These are phyloP conservation scores for Epichloe glyceriae DNA, from an alignment of 2,329 filamentous ascomycete genomes.

Conservation along the genomic window DNA sequence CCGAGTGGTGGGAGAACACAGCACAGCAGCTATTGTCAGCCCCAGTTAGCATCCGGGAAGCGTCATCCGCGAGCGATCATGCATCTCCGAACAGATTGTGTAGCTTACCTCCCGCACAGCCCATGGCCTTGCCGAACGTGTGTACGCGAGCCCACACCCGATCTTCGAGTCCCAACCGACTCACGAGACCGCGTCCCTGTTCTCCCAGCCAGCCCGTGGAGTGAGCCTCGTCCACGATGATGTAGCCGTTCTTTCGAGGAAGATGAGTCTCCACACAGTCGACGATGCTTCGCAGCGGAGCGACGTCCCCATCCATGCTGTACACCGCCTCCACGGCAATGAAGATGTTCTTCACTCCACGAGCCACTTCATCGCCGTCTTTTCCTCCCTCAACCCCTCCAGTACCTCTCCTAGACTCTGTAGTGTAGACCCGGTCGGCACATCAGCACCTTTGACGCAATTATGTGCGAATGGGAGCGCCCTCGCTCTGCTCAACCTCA, in stretches of 20 bases:
- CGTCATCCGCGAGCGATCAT: neutral
- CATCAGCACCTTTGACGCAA: constrained; percentile 18
- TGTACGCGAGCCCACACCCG: constrained; percentile 45
- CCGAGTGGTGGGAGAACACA: constrained; percentile 46
- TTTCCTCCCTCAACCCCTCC: constrained; percentile 19
- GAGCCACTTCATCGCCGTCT: constrained; percentile 17
- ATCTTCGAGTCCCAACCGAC: constrained; percentile 39
- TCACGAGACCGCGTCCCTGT: constrained; percentile 45
- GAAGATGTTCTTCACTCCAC: constrained; percentile 42
- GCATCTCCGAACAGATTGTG: no score
- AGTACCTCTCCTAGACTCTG: constrained; percentile 17
- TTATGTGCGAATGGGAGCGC: constrained; percentile 46
- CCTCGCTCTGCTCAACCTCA: constrained; percentile 48
- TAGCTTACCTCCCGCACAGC: constrained; percentile 52
- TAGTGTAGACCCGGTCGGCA: neutral
- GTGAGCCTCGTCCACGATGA: constrained; percentile 59
- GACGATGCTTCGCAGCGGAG: constrained; percentile 48
- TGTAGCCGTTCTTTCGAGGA: constrained; percentile 42
- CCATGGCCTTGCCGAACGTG: constrained; percentile 56
- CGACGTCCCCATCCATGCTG: constrained; percentile 73
- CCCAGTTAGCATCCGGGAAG: neutral
- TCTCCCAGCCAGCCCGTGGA: constrained; percentile 47
- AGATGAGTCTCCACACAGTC: constrained; percentile 41
- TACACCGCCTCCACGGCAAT: constrained; percentile 61
- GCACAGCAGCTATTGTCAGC: constrained; percentile 31